Percentiles rank a stretch among this genome's conserved stretches.
Evolutionary conservation across 2,329 filamentous ascomycete genomes (phyloP).

Genomic region (Achaetomium macrosporum): DNA sequence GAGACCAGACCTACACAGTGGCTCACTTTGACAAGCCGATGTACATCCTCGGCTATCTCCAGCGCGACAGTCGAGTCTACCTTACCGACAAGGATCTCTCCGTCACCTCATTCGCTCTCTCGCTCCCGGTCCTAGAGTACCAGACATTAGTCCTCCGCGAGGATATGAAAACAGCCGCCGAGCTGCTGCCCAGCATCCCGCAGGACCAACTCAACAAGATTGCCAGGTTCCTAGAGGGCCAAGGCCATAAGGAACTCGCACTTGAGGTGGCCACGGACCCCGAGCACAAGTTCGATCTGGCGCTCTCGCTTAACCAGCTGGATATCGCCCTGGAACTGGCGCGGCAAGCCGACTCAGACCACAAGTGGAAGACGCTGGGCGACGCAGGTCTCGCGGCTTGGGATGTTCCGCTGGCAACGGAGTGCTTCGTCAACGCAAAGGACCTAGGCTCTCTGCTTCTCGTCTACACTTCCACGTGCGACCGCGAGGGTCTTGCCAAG

Average conservation of each 20-base stretch:
- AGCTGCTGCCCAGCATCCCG: constrained; percentile 77
- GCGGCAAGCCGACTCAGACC: constrained; percentile 75
- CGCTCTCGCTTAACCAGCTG: constrained; percentile 74
- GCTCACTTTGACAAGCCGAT: constrained; percentile 94
- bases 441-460: constrained; percentile 86
- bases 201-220: constrained; percentile 97
- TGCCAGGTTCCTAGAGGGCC: constrained; percentile 91
- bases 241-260: constrained; percentile 93
- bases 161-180: constrained; percentile 85
- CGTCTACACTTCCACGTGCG: constrained; percentile 78
- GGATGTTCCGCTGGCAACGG: constrained; percentile 82
- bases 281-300: constrained; percentile 94
- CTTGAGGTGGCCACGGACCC: constrained; percentile 90
- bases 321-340: constrained; percentile 82
- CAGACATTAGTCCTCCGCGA: constrained; percentile 91
- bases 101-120: constrained; percentile 84
- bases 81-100: constrained; percentile 92
- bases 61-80: constrained; percentile 91
- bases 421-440: constrained; percentile 87
- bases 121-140: constrained; percentile 89
- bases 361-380: constrained; percentile 97
- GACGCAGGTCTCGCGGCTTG: constrained; percentile 82
- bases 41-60: constrained; percentile 93
- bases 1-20: constrained; percentile 95
- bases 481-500: constrained; percentile 65